Base-by-base conservation (phyloP, 805 yeast genomes). In the Candida krabiensis region DNA sequence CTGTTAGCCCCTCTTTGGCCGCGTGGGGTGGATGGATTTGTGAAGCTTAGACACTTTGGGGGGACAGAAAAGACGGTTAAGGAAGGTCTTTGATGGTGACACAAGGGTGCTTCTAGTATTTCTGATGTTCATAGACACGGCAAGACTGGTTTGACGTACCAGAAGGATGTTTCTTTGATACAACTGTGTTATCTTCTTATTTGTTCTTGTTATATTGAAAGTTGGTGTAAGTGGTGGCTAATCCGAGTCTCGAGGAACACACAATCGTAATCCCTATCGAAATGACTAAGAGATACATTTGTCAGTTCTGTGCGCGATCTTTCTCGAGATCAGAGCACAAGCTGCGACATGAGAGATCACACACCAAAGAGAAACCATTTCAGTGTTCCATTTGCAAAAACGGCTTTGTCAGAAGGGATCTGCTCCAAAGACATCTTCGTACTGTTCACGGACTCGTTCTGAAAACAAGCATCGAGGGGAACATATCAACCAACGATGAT, bases 311-410 rank as follows among this genome's bases (percentile, higher is more conserved):
- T 52, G 86, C 89, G 22, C 69, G 90, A 46, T 83, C 87, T 5
- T 85, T 85, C 55, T 78, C 88, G n/a, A 66, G 93, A 35, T 76
- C 85, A 9, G 93, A 85, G 57, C 93, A 85, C 59, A 75, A 83
- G 49, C 77, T 82, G 28, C 73, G 93, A 33, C 93, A 85, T 52
- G 91, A 85, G 58, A 64, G 90, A 19, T 80, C 88, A 1, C 93
- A 85, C 55, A 83, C 89, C 11, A 83, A 83, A 52, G 87, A 81
- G 52, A 79, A 87, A 46, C 95, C 95, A 1, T 86, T 83, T 63
- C 79, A 78, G 41, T 86, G 95, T 52, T 67, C 74, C 24, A 71
- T 78, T 35, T 86, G 95, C 56, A 70, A 79, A 8, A 75, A 83
- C 33, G 76, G 83, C 2, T 86, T 86, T 65, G 95, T 86, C 1